Conservation (phyloP, 2,329 filamentous ascomycete species). For the Fusarium devonianum region DNA sequence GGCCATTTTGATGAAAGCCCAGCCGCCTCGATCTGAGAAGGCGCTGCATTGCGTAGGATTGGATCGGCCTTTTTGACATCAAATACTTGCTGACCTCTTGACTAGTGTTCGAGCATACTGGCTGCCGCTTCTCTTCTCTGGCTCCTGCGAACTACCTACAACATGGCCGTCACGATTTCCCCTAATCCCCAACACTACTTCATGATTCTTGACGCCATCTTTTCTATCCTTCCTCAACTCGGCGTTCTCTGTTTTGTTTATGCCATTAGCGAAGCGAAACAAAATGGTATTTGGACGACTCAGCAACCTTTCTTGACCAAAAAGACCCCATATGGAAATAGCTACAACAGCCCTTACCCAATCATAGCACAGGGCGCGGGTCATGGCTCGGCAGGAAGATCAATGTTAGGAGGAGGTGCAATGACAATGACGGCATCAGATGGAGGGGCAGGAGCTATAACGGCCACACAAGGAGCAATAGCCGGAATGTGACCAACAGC, state of each 20-base stretch:
- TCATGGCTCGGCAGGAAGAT: constrained; percentile 13
- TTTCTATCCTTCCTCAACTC: constrained; percentile 39
- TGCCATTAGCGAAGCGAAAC: constrained; percentile 37
- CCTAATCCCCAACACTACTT: too few relatives aligned
- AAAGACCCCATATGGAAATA: constrained; percentile 31
- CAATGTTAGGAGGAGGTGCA: too few relatives aligned
- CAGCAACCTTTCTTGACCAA: constrained; percentile 25
- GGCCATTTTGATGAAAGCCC: constrained; percentile 35
- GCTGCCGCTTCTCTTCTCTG: constrained; percentile 36
- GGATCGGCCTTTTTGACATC: too few relatives aligned
- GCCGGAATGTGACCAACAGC: neutral
- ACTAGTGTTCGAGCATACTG: constrained; percentile 35
- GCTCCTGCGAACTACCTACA: constrained; percentile 38
- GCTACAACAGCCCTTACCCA: constrained; percentile 14
- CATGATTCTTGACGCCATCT: constrained; percentile 35
- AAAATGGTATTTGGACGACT: constrained; percentile 41
- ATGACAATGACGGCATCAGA: constrained; percentile 10
- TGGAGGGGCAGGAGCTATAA: constrained; percentile 3
- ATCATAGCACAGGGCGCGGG: too few relatives aligned
- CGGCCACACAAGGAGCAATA: neutral
- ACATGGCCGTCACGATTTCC: too few relatives aligned
- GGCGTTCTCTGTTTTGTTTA: constrained; percentile 39
- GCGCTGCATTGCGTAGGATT: constrained; percentile 26
- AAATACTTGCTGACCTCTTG: neutral
- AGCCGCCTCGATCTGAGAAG: constrained; percentile 17